These are phyloP conservation scores for Porcisia hertigi DNA, from an alignment of 208 protist genomes.

Conservation along the genomic window DNA sequence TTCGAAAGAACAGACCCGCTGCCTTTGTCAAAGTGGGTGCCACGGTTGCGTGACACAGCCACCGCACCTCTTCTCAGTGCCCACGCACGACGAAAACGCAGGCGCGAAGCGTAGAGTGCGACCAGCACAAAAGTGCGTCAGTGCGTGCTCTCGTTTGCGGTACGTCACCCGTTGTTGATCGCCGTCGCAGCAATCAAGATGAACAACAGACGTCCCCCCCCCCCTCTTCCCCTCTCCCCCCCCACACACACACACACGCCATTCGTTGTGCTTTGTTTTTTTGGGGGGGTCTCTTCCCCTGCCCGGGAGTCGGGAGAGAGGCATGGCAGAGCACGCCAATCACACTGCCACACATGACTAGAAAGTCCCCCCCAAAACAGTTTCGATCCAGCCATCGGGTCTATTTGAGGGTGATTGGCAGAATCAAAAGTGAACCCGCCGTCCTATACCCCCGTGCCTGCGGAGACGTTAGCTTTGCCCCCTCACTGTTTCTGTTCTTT, in stretches of 20 bases:
- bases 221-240: background rate
- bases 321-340: no score
- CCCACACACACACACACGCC: no score
- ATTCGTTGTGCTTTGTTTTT: background rate
- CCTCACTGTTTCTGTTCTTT: background rate
- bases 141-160: background rate
- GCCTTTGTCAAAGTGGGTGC: background rate
- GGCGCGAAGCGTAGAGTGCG: slow-evolving; percentile 10
- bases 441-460: slow-evolving; percentile 11
- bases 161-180: background rate
- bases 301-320: background rate
- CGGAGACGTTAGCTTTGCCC: background rate
- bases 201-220: background rate
- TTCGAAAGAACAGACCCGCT: slow-evolving; percentile 11
- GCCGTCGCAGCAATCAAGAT: background rate
- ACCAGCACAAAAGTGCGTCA: background rate
- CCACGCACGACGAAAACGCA: slow-evolving; percentile 8
- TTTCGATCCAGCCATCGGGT: no score
- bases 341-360: background rate
- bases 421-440: background rate
- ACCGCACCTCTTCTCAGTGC: background rate
- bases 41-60: background rate
- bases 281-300: background rate
- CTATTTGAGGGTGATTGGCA: background rate
- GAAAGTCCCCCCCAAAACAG: background rate